A percentile compares a stretch with the other conserved stretches of the same genome.
These are phyloP conservation scores for Lasiodiplodia citricola DNA, from an alignment of 2,329 filamentous ascomycete genomes.

Conservation along the genomic window DNA sequence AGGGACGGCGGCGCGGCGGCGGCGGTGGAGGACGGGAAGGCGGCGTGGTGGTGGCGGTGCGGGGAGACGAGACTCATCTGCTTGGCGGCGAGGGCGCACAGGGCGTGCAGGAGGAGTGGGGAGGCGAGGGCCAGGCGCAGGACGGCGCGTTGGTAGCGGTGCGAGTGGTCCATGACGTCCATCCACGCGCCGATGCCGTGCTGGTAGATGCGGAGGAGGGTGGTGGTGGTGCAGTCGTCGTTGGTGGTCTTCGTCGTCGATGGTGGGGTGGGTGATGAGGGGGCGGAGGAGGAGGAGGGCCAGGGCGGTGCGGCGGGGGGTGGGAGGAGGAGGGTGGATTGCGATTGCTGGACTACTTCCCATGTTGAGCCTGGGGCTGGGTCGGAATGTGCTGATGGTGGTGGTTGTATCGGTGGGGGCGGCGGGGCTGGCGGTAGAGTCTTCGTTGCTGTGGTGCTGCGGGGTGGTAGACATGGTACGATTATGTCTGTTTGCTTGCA, in stretches of 20 bases:
- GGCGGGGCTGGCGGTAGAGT: too few relatives aligned
- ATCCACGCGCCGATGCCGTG: neutral
- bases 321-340: neutral
- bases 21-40: neutral
- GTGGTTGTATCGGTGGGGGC: too few relatives aligned
- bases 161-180: constrained; percentile 4
- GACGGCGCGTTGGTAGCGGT: constrained; percentile 9
- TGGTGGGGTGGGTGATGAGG: too few relatives aligned
- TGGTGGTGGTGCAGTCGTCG: neutral
- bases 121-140: neutral
- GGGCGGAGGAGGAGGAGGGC: too few relatives aligned
- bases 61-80: neutral
- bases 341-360: neutral
- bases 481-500: neutral
- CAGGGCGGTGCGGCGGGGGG: neutral
- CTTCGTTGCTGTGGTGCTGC: too few relatives aligned
- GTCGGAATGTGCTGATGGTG: neutral
- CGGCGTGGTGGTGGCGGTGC: neutral
- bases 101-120: neutral
- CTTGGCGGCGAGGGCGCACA: neutral
- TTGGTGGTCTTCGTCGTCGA: neutral
- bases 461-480: neutral
- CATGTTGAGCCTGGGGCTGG: neutral
- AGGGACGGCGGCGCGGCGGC: neutral
- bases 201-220: constrained; percentile 1